phyloP scores from a whole-genome alignment of 495 filamentous ascomycete genomes.

The Aspergillus indologenus region DNA sequence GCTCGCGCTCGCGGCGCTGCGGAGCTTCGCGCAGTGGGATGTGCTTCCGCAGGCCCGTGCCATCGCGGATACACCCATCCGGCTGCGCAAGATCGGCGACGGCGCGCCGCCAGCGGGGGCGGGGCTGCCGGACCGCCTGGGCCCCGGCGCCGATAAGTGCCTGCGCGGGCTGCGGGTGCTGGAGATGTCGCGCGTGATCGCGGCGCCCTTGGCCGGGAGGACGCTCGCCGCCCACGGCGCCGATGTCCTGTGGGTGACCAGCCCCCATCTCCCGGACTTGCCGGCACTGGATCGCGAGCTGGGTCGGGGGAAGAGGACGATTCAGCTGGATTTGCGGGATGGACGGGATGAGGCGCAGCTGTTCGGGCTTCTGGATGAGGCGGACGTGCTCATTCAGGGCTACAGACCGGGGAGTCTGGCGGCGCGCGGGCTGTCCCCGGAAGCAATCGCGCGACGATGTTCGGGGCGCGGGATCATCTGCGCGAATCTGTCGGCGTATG shows the following conservation, averaged over 20 bases:
- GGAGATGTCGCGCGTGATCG: slow-evolving; percentile 55
- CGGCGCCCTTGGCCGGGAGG: slow-evolving; percentile 52
- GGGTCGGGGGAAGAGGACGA: slow-evolving; percentile 57
- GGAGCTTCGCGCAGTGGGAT: slow-evolving; percentile 42
- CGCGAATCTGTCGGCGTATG: slow-evolving; percentile 62
- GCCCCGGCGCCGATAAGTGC: slow-evolving; percentile 18
- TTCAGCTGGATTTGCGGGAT: slow-evolving; percentile 49
- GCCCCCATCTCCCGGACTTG: slow-evolving; percentile 56
- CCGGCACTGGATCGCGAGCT: slow-evolving; percentile 66
- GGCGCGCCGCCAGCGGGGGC: too few species aligned
- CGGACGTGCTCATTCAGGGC: slow-evolving; percentile 50
- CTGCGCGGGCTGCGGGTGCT: slow-evolving; percentile 41
- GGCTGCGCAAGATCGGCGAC: slow-evolving; percentile 27
- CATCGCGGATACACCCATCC: slow-evolving; percentile 38
- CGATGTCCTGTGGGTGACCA: slow-evolving; percentile 60
- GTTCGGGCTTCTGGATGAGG: slow-evolving; percentile 44
- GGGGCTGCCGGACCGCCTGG: slow-evolving; percentile 11
- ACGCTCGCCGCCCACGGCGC: slow-evolving; percentile 60
- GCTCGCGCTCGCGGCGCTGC: slow-evolving; percentile 37
- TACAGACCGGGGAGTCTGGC: slow-evolving; percentile 57
- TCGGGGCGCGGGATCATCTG: slow-evolving; percentile 52
- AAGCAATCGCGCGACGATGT: slow-evolving; percentile 37
- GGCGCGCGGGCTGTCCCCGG: slow-evolving; percentile 47
- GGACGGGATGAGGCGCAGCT: slow-evolving; percentile 42
- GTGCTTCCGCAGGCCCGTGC: slow-evolving; percentile 34